A percentile compares a stretch with the other conserved stretches of the same genome.
Evolutionary conservation across 768 basidiomycete genomes (phyloP).

Genomic region (Porphyrellus cyaneotinctus): DNA sequence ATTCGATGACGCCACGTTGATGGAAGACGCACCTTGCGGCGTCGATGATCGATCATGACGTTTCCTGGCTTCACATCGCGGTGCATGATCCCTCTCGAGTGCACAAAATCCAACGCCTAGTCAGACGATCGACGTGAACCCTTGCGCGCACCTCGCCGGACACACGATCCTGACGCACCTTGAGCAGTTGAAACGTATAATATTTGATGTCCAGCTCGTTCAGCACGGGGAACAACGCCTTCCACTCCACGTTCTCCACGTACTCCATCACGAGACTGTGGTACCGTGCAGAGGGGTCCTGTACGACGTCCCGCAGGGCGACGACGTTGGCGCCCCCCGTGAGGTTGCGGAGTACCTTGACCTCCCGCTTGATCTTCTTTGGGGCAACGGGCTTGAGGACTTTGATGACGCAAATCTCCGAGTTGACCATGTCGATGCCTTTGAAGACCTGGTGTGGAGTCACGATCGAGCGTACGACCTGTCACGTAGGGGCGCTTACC

Average conservation of each 20-base stretch:
- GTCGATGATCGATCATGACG: conserved; percentile 69
- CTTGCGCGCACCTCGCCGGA: too few species aligned
- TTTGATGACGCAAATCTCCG: conserved; percentile 59
- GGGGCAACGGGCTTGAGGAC: conserved; percentile 65
- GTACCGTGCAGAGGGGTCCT: conserved; percentile 57
- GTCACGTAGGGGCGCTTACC: conserved; percentile 28
- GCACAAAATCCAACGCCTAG: conserved; percentile 63
- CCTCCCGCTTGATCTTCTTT: conserved; percentile 71
- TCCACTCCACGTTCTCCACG: conserved; percentile 68
- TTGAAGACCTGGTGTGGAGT: conserved; percentile 47
- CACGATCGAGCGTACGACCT: not conserved
- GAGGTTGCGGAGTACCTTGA: conserved; percentile 68
- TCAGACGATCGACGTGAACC: not conserved
- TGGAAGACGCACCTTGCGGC: conserved; percentile 44
- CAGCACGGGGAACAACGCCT: conserved; percentile 51
- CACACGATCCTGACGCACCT: conserved; percentile 28
- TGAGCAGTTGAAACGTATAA: conserved; percentile 64
- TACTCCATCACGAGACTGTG: conserved; percentile 67
- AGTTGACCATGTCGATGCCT: conserved; percentile 52
- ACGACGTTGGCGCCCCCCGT: conserved; percentile 71
- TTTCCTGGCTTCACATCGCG: conserved; percentile 66
- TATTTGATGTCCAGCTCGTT: conserved; percentile 63
- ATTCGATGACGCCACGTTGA: not conserved
- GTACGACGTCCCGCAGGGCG: conserved; percentile 60
- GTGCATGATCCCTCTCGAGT: conserved; percentile 71